phyloP scores from a whole-genome alignment of 2,329 filamentous ascomycete genomes.

The Fonsecaea pedrosoi region DNA sequence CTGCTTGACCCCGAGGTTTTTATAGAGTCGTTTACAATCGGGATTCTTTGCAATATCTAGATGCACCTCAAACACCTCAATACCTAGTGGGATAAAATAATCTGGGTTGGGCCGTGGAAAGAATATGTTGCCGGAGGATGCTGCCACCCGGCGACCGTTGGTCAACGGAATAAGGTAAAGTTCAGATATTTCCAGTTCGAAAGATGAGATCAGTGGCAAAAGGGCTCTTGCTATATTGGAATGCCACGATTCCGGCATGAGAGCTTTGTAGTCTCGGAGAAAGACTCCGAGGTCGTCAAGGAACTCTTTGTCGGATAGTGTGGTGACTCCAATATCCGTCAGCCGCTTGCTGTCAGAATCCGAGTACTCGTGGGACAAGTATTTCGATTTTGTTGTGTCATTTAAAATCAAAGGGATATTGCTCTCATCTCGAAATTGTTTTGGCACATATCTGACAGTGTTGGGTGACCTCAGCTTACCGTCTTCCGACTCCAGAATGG shows the following conservation, averaged over 20 bases:
- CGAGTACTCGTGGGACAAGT: neutral
- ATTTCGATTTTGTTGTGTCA: neutral
- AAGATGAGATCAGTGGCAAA: neutral
- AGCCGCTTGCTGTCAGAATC: neutral
- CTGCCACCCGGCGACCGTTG: neutral
- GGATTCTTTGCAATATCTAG: neutral
- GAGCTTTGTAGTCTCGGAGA: neutral
- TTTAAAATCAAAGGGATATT: neutral
- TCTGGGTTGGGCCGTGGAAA: neutral
- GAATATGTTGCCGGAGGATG: neutral
- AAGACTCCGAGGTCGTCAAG: neutral
- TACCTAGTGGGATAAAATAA: neutral
- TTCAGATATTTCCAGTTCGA: neutral
- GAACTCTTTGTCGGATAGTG: neutral
- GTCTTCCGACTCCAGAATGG: neutral
- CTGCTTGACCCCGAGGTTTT: neutral
- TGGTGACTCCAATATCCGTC: neutral
- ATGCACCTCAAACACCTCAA: neutral
- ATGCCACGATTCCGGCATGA: neutral
- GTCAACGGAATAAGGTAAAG: neutral
- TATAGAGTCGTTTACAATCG: neutral
- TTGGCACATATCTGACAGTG: neutral
- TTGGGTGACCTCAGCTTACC: neutral
- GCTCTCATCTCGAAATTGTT: neutral
- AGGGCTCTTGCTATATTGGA: neutral